Percentiles rank a stretch among this genome's conserved stretches.
These are phyloP conservation scores for Vitis rotundifolia DNA, from an alignment of 164 flowering plant genomes.

Conservation along the genomic window DNA sequence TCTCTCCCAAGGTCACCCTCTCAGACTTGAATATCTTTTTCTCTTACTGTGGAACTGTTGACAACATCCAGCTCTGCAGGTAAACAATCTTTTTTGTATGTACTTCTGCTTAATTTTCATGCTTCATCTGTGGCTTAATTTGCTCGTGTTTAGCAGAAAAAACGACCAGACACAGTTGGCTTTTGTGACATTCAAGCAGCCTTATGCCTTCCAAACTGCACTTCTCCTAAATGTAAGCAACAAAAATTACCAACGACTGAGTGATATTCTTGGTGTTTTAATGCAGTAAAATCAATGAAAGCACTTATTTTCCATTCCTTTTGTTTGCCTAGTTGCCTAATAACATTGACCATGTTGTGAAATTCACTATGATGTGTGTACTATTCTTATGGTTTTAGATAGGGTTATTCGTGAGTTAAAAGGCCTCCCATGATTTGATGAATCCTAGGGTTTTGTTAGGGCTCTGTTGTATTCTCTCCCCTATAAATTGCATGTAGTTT, in stretches of 20 bases:
- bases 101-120: neutral
- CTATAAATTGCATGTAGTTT: no score
- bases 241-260: no score
- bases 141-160: neutral
- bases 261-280: conserved; percentile 8
- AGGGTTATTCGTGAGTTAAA: no score
- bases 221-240: conserved; percentile 18
- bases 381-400: no score
- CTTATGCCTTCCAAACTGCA: conserved; percentile 27
- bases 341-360: no score
- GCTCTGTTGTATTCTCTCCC: no score
- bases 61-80: conserved; percentile 24
- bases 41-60: conserved; percentile 28
- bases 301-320: neutral
- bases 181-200: conserved; percentile 29
- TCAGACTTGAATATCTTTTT: conserved; percentile 32
- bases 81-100: neutral
- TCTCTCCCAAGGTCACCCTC: conserved; percentile 30
- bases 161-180: conserved; percentile 17
- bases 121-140: neutral
- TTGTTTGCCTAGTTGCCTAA: neutral
- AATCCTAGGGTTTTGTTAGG: no score
- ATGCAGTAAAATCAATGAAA: conserved; percentile 1
- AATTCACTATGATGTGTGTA: no score
- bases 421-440: no score